Conservation (phyloP, 768 basidiomycete species). For the Leucosporidium creatinivorum region DNA sequence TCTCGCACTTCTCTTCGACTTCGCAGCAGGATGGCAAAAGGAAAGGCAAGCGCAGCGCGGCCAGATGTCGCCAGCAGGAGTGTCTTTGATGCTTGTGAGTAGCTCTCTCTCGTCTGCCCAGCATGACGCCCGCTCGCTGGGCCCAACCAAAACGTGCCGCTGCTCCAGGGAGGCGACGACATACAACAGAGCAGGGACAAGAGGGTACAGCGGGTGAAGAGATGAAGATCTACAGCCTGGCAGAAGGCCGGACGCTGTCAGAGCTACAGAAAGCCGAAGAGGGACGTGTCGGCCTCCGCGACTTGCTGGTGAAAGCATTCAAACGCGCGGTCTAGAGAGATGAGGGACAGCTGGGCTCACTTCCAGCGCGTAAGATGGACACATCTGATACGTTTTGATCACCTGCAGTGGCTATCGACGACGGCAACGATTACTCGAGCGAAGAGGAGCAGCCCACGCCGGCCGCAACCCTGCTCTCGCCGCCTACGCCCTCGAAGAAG, state of each 20-base stretch:
- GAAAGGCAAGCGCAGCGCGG: too few relatives aligned
- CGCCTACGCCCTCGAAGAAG: slow-evolving; percentile 24
- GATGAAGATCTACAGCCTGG: too few relatives aligned
- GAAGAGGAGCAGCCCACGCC: slow-evolving; percentile 6
- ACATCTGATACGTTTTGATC: neutral
- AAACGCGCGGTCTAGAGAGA: neutral
- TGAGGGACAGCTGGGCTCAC: too few relatives aligned
- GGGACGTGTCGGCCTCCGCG: neutral
- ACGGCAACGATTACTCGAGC: slow-evolving; percentile 9
- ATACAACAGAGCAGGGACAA: too few relatives aligned
- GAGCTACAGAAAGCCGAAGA: neutral
- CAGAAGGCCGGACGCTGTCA: neutral
- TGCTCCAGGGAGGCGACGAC: too few relatives aligned
- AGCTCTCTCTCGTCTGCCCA: neutral
- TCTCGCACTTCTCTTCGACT: too few relatives aligned
- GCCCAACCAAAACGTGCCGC: too few relatives aligned
- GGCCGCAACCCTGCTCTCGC: neutral
- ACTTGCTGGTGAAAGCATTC: neutral
- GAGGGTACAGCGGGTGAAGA: too few relatives aligned
- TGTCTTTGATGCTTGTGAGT: slow-evolving; percentile 15
- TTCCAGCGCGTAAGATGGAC: too few relatives aligned
- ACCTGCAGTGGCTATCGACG: slow-evolving; percentile 12
- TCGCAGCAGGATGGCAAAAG: too few relatives aligned
- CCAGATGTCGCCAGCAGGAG: slow-evolving; percentile 6
- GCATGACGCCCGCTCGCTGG: neutral